Evolutionary conservation across 768 basidiomycete genomes (phyloP).

Genomic region (Lactarius hengduanensis): DNA sequence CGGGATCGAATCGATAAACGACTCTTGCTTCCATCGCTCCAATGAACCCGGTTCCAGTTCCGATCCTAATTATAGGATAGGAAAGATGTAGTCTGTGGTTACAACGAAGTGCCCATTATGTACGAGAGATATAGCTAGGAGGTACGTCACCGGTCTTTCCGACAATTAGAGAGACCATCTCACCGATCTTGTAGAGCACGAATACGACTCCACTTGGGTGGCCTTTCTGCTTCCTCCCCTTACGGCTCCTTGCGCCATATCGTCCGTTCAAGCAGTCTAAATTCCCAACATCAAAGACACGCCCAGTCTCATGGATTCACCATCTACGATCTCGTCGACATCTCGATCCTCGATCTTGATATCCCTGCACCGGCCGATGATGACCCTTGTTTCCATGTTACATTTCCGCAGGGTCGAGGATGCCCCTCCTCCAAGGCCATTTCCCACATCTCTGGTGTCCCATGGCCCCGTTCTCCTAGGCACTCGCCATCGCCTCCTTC

Average conservation of each 20-base stretch:
- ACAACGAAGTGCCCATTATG: too few relatives aligned
- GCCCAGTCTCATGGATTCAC: constrained; percentile 12
- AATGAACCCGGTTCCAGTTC: too few relatives aligned
- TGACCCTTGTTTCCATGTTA: constrained; percentile 5
- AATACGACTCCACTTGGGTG: not conserved
- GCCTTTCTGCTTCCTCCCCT: not conserved
- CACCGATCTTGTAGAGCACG: too few relatives aligned
- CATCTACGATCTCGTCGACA: constrained; percentile 18
- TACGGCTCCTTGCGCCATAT: too few relatives aligned
- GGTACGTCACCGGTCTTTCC: too few relatives aligned
- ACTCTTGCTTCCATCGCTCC: too few relatives aligned
- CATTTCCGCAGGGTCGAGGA: not conserved
- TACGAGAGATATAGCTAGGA: too few relatives aligned
- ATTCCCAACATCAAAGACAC: not conserved
- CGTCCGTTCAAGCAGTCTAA: not conserved
- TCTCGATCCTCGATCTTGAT: constrained; percentile 9
- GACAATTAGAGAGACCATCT: too few relatives aligned
- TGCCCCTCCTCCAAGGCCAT: constrained; percentile 2
- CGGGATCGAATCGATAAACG: too few relatives aligned
- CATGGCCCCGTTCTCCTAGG: constrained; percentile 21
- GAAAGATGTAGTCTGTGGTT: too few relatives aligned
- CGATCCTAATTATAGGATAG: too few relatives aligned
- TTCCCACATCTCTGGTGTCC: not conserved
- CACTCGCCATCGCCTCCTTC: constrained; percentile 28
- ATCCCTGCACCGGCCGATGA: constrained; percentile 1